Percentiles rank a stretch among this genome's conserved stretches.
Conservation (phyloP, 75 land plant genomes). For the Sequoiadendron giganteum region DNA sequence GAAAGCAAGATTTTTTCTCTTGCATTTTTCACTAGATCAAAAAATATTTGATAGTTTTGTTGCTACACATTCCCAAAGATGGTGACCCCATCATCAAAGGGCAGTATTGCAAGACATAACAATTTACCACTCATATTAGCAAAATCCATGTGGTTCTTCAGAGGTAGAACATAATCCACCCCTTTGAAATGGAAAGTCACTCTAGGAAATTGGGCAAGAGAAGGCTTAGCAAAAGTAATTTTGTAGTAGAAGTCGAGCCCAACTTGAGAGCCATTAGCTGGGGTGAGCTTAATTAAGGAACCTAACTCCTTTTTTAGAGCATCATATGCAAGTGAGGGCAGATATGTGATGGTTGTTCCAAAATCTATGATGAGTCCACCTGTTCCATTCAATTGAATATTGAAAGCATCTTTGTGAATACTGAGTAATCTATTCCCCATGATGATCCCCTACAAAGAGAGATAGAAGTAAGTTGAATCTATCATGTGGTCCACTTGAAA, state of each 20-base stretch:
- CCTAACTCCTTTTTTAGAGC: constrained; percentile 14
- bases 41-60: constrained; percentile 20
- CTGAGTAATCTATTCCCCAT: constrained; percentile 12
- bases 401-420: constrained; percentile 12
- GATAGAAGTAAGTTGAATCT: constrained; percentile 25
- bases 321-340: constrained; percentile 12
- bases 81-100: neutral
- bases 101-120: constrained; percentile 23
- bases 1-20: too few species aligned
- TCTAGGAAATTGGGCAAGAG: constrained; percentile 12
- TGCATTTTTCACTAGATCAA: neutral
- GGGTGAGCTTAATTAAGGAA: constrained; percentile 5
- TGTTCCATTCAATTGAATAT: constrained; percentile 14
- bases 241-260: constrained; percentile 29
- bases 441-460: constrained; percentile 22
- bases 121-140: constrained; percentile 6
- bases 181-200: constrained; percentile 24
- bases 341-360: constrained; percentile 32
- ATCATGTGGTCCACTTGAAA: neutral
- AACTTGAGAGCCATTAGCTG: constrained; percentile 6
- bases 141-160: constrained; percentile 20
- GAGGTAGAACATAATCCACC: neutral
- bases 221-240: neutral
- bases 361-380: constrained; percentile 38
- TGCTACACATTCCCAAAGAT: constrained; percentile 38